A percentile compares a stretch with the other conserved stretches of the same genome.
Evolutionary conservation across 306 rosid species (phyloP).

Genomic region (Prunus salicina): DNA sequence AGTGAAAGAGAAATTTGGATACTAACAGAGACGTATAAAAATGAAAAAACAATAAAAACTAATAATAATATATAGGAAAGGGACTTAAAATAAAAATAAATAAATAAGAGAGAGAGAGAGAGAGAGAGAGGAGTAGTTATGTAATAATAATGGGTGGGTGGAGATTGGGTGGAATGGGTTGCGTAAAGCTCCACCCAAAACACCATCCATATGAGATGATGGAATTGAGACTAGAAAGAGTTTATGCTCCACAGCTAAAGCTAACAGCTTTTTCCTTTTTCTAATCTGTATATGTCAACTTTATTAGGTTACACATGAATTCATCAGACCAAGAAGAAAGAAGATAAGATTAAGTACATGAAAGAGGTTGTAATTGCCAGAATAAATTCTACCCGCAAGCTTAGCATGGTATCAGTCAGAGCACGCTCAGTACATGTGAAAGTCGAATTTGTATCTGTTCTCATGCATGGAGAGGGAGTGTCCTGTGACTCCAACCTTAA

Average conservation of each 20-base stretch:
- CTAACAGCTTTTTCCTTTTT: background rate
- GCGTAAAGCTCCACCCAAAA: conserved; percentile 78
- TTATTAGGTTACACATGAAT: background rate
- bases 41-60: background rate
- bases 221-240: conserved; percentile 7
- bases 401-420: no score
- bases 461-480: no score
- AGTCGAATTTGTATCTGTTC: no score
- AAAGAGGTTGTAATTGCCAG: background rate
- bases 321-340: background rate
- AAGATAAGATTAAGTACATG: background rate
- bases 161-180: conserved; percentile 51
- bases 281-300: background rate
- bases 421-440: no score
- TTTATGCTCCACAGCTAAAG: conserved; percentile 32
- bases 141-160: background rate
- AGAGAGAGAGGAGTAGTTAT: background rate
- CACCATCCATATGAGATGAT: conserved; percentile 32
- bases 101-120: background rate
- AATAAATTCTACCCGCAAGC: no score
- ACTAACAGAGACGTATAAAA: background rate
- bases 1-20: background rate
- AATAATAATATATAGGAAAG: background rate
- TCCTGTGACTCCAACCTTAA: no score
- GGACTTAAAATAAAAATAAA: background rate